These are phyloP conservation scores for Hansfordia pulvinata DNA, from an alignment of 2,329 filamentous ascomycete genomes.

Conservation along the genomic window DNA sequence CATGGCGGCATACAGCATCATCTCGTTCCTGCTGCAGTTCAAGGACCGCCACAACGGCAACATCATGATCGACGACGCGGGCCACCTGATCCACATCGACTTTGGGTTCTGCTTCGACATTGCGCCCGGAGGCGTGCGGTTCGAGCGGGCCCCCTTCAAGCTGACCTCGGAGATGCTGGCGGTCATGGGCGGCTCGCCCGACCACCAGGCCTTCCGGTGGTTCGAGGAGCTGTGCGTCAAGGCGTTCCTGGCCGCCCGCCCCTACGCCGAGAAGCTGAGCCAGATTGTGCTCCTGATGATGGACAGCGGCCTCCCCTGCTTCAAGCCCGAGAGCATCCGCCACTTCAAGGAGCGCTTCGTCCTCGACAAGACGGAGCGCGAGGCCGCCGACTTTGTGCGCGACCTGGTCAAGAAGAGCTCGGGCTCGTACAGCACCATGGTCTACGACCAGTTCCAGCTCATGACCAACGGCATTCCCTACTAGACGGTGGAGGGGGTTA, in stretches of 20 bases:
- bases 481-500: conserved; percentile 26
- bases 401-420: conserved; percentile 84
- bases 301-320: conserved; percentile 90
- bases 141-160: conserved; percentile 97
- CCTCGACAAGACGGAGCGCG: conserved; percentile 77
- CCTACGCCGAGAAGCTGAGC: conserved; percentile 75
- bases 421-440: conserved; percentile 78
- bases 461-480: conserved; percentile 96
- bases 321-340: conserved; percentile 88
- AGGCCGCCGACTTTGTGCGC: conserved; percentile 90
- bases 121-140: conserved; percentile 89
- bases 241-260: conserved; percentile 77
- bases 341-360: conserved; percentile 92
- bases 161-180: conserved; percentile 94
- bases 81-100: conserved; percentile 96
- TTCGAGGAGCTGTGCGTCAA: conserved; percentile 97
- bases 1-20: conserved; percentile 97
- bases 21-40: conserved; percentile 93
- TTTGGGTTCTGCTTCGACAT: conserved; percentile 99
- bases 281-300: conserved; percentile 93
- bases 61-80: conserved; percentile 97
- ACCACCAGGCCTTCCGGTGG: conserved; percentile 81
- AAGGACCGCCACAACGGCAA: conserved; percentile 99
- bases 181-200: conserved; percentile 86
- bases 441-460: conserved; percentile 97